These are phyloP conservation scores for Annulohypoxylon bovei DNA, from an alignment of 495 filamentous ascomycete species.

Conservation along the genomic window DNA sequence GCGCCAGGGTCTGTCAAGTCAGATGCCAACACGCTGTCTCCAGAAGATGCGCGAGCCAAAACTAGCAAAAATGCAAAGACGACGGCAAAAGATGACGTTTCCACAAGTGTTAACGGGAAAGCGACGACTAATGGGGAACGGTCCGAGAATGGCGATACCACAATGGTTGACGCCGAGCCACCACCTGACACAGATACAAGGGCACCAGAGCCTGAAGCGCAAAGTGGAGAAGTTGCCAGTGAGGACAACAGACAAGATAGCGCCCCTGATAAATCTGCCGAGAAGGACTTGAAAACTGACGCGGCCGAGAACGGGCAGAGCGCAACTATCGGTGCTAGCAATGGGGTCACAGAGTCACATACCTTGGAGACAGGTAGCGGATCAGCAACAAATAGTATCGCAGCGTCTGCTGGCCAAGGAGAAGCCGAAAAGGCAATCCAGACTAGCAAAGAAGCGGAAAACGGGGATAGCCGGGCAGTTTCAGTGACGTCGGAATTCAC, in stretches of 20 bases:
- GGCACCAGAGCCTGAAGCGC: not conserved
- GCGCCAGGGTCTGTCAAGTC: conserved; percentile 38
- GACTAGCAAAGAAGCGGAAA: conserved; percentile 11
- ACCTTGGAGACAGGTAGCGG: conserved; percentile 1
- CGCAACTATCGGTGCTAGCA: conserved; percentile 1
- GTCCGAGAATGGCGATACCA: conserved; percentile 18
- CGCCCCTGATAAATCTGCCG: conserved; percentile 41
- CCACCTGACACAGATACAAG: not conserved
- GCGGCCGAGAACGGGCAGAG: conserved; percentile 3
- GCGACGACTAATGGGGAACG: conserved; percentile 19
- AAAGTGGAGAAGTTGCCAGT: conserved; percentile 1
- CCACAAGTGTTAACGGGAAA: conserved; percentile 1
- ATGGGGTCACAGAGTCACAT: conserved; percentile 14
- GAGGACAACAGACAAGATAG: conserved; percentile 10
- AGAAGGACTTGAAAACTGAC: not conserved
- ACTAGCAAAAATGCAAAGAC: conserved; percentile 14
- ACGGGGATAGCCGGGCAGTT: conserved; percentile 45
- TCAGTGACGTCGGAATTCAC: conserved; percentile 60
- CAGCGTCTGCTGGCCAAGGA: conserved; percentile 74
- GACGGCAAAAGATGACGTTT: conserved; percentile 15
- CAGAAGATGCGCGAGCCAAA: conserved; percentile 30
- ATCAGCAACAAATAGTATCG: conserved; percentile 6
- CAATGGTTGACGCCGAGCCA: conserved; percentile 40
- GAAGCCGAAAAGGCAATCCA: conserved; percentile 57
- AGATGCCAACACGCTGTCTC: conserved; percentile 22